phyloP scores from a whole-genome alignment of 2,329 filamentous ascomycete genomes.

The Sclerotinia borealis region DNA sequence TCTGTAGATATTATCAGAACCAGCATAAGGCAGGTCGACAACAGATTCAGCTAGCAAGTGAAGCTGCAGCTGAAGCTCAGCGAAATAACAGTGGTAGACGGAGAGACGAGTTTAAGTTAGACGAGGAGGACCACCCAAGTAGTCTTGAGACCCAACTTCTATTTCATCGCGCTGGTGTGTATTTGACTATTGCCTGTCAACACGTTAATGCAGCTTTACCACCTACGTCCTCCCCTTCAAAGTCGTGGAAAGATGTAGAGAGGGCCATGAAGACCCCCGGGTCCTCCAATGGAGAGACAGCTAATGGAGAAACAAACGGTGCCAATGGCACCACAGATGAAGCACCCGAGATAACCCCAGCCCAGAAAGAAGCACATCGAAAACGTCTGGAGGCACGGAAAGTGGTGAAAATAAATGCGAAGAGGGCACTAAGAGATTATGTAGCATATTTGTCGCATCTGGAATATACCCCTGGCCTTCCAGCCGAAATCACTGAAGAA shows the following conservation, averaged over 20 bases:
- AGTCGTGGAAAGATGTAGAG: neutral
- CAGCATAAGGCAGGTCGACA: constrained; percentile 35
- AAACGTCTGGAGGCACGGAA: constrained; percentile 56
- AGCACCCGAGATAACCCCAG: constrained; percentile 33
- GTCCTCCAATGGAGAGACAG: constrained; percentile 7
- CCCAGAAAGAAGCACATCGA: constrained; percentile 39
- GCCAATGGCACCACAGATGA: constrained; percentile 14
- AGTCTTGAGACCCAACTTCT: constrained; percentile 69
- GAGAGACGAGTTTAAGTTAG: constrained; percentile 45
- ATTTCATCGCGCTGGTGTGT: constrained; percentile 69
- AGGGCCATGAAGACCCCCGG: neutral
- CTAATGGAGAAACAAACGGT: constrained; percentile 20
- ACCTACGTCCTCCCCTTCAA: constrained; percentile 20
- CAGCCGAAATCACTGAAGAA: constrained; percentile 36
- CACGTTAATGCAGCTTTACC: constrained; percentile 52
- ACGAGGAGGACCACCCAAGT: constrained; percentile 63
- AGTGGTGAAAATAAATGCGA: constrained; percentile 66
- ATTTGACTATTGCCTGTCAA: constrained; percentile 65
- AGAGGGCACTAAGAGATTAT: constrained; percentile 70
- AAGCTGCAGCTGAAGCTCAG: constrained; percentile 29
- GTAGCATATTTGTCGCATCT: constrained; percentile 65
- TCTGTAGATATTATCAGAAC: constrained; percentile 34
- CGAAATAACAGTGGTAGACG: constrained; percentile 32
- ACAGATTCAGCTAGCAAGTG: constrained; percentile 45
- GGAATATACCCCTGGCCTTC: constrained; percentile 62